Base-by-base conservation (phyloP, 805 yeast genomes). In the Pichia cephalocereana region DNA sequence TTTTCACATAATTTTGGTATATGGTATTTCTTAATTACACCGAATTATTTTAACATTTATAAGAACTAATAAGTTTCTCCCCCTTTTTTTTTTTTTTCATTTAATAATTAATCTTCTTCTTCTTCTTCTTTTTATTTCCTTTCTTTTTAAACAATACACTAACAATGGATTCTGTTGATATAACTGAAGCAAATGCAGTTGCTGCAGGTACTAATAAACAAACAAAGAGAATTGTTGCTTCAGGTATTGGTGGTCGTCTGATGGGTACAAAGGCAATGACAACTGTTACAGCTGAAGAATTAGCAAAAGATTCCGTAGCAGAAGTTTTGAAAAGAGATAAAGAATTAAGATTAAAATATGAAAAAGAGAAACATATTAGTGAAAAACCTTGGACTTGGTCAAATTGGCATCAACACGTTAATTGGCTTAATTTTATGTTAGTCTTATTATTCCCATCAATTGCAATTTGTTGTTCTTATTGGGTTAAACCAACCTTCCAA, bases 231-330 rank as follows among this genome's bases (percentile, higher is more conserved):
- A 79, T 84, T 45, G 91, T 84, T 43, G 89, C 89, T 48, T 86
- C 89, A 18, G 84, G 84, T 46, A 66, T 79, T 43, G 84, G 89
- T 44, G 93, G 93, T 39, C 70, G 70, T 44, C 69, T 86, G 58
- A 86, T 86, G 95, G 95, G 95, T 37, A 82, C 91, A 44, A 83
- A 84, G 62, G 76, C 78, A 40, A 73, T 84, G 74, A 82, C 82
- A 23, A 70, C 73, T 39, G 81, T 82, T 27, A 79, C 86, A 40
- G 86, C 85, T 40, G 83, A 79, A 52, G 79, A 79, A 57, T 63
- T 76, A 46, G 75, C 82, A 31, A 62, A 70, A 53, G 82, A 76
- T 54, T 73, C 76, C 31, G 70, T 77, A 59, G 70, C 74, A 19
- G 70, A 65, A 47, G 64, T 76, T 50, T 55, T 77, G 41, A 70